Percentiles rank a stretch among this genome's conserved stretches.
Evolutionary conservation across 306 rosid genomes (phyloP).

Genomic region (Casuarina equisetifolia): DNA sequence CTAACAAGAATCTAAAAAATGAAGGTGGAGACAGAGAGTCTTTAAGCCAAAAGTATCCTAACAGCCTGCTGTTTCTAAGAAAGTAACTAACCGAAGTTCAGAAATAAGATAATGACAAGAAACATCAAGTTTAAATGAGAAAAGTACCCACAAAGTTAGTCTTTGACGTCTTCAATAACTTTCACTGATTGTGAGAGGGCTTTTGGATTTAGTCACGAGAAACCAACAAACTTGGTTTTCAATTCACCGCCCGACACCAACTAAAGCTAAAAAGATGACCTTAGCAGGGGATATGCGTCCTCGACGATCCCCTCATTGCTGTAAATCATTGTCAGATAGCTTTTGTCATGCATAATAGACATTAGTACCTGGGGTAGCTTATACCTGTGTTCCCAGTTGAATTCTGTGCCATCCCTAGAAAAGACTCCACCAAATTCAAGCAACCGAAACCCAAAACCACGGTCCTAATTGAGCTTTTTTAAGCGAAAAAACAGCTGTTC

Average conservation of each 20-base stretch:
- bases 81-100: neutral
- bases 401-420: neutral
- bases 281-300: too few relatives aligned
- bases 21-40: slow-evolving; percentile 17
- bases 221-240: neutral
- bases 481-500: neutral
- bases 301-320: neutral
- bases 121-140: slow-evolving; percentile 5
- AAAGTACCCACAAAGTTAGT: neutral
- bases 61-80: neutral
- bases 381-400: slow-evolving; percentile 12
- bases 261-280: neutral
- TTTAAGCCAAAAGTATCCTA: neutral
- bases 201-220: neutral
- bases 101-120: neutral
- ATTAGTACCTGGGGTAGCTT: slow-evolving; percentile 16
- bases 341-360: neutral
- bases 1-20: slow-evolving; percentile 8
- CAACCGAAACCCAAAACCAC: neutral
- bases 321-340: slow-evolving; percentile 8
- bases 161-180: neutral
- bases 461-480: neutral
- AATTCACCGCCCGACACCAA: neutral
- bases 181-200: neutral
- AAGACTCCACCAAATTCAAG: neutral